Conservation (phyloP, 129 eudicot genomes). For the Gnaphalium uliginosum region DNA sequence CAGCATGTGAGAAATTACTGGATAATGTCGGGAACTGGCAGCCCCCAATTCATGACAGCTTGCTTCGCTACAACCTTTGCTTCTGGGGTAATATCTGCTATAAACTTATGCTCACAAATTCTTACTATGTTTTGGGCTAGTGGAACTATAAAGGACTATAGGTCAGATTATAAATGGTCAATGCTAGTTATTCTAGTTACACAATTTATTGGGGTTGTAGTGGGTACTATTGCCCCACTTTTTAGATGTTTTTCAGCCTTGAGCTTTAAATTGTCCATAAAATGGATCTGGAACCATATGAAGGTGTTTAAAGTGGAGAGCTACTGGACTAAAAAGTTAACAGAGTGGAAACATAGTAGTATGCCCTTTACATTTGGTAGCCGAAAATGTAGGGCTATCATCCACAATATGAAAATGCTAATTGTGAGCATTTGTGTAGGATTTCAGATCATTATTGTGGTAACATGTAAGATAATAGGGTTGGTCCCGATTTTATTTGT, state of each 20-base stretch:
- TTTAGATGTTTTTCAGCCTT: conserved; percentile 16
- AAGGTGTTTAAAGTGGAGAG: conserved; percentile 12
- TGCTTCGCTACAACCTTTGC: conserved; percentile 15
- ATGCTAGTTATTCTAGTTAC: not conserved
- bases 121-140: not conserved
- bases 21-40: conserved; percentile 16
- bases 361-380: not conserved
- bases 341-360: not conserved
- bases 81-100: conserved; percentile 9
- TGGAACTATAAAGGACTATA: not conserved
- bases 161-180: conserved; percentile 5
- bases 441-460: not conserved
- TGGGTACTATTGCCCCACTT: conserved; percentile 10
- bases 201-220: not conserved
- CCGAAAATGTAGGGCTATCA: not conserved
- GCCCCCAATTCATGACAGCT: conserved; percentile 12
- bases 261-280: not conserved
- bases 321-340: not conserved
- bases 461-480: not conserved
- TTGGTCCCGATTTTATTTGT: not conserved
- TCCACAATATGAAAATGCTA: not conserved
- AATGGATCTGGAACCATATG: not conserved
- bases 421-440: not conserved
- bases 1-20: conserved; percentile 5
- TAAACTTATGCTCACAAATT: not conserved